These are phyloP conservation scores for Magnaporthiopsis rhizophila DNA, from an alignment of 2,329 filamentous ascomycete species.

Conservation along the genomic window DNA sequence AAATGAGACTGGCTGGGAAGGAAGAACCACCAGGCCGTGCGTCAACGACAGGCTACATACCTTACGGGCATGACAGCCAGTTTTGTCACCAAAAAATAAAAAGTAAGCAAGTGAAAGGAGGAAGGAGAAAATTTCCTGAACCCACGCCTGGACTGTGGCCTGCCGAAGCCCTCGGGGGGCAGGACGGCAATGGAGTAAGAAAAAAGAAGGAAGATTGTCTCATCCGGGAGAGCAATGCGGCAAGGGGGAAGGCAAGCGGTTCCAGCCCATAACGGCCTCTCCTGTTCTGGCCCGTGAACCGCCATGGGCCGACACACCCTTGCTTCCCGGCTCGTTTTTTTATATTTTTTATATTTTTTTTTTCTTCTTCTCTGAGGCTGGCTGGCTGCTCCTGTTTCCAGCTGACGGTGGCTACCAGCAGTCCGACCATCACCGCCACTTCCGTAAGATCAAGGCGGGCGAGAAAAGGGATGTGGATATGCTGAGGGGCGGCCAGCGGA, in stretches of 20 bases:
- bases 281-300: not conserved
- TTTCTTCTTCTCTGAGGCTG: no score
- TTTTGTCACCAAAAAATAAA: not conserved
- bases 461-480: not conserved
- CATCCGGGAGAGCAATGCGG: not conserved
- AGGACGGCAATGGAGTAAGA: no score
- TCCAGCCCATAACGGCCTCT: not conserved
- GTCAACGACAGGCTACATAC: no score
- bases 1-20: slow-evolving; percentile 1
- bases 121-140: not conserved
- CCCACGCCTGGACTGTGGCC: not conserved
- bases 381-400: not conserved
- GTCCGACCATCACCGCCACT: not conserved
- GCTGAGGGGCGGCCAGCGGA: not conserved
- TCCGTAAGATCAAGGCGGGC: no score
- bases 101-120: no score
- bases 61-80: not conserved
- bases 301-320: not conserved
- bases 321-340: not conserved
- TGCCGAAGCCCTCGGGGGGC: not conserved
- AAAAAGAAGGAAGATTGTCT: not conserved
- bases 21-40: no score
- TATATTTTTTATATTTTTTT: no score
- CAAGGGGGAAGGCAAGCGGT: not conserved
- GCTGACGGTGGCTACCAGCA: not conserved